These are phyloP conservation scores for Monosporozyma aquatica DNA, from an alignment of 805 yeast species.

Conservation along the genomic window DNA sequence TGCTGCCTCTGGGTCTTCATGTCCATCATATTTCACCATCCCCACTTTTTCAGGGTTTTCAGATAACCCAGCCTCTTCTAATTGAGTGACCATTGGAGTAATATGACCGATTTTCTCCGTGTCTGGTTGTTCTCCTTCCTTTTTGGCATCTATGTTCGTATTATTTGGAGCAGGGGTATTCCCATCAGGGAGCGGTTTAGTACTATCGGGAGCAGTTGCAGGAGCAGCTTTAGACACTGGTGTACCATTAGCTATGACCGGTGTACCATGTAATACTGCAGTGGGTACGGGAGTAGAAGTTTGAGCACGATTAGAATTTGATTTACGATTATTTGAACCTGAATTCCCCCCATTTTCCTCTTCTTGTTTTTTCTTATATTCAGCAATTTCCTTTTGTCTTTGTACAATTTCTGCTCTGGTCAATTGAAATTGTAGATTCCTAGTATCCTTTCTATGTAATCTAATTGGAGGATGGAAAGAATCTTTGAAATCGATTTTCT, in stretches of 20 bases:
- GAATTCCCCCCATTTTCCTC: conserved; percentile 22
- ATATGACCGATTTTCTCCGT: neutral
- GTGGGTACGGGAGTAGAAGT: neutral
- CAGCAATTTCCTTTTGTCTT: conserved; percentile 42
- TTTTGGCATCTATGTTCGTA: neutral
- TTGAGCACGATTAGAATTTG: conserved; percentile 9
- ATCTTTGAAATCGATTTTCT: conserved; percentile 58
- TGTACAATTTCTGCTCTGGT: conserved; percentile 68
- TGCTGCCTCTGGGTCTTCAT: conserved; percentile 36
- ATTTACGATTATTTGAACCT: conserved; percentile 10
- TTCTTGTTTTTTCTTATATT: conserved; percentile 30
- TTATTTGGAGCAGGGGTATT: conserved; percentile 5
- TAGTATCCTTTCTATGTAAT: conserved; percentile 88
- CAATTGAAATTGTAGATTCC: conserved; percentile 78
- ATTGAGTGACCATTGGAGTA: conserved; percentile 21
- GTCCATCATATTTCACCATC: conserved; percentile 33
- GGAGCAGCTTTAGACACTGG: conserved; percentile 7
- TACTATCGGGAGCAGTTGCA: too few species aligned
- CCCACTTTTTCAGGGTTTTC: conserved; percentile 34
- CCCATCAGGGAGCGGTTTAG: too few species aligned
- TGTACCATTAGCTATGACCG: conserved; percentile 2
- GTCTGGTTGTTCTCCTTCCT: neutral
- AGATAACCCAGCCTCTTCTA: conserved; percentile 33
- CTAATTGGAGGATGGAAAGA: conserved; percentile 78
- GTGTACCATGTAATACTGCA: conserved; percentile 1